Conservation (phyloP, 2,329 filamentous ascomycete species). For the Zymoseptoria pseudotritici region DNA sequence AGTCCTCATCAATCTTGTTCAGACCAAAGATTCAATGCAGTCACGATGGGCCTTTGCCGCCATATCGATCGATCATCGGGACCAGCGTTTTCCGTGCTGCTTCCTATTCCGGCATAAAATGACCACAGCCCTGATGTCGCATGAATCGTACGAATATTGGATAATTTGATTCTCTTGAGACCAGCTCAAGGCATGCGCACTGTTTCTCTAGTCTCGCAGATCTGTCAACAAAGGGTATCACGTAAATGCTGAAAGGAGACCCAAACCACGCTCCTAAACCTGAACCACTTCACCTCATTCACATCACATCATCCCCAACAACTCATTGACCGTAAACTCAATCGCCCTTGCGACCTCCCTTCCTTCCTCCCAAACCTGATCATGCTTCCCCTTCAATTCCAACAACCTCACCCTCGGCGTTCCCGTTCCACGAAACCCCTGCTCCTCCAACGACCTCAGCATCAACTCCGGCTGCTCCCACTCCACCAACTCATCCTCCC, state of each 20-base stretch:
- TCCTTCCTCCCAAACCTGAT: slow-evolving; percentile 57
- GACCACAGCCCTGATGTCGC: background rate
- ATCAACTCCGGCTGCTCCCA: slow-evolving; percentile 53
- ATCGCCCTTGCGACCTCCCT: slow-evolving; percentile 45
- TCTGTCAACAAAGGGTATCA: background rate
- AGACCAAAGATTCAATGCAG: no score
- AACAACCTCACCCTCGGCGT: slow-evolving; percentile 33
- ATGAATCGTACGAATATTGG: background rate
- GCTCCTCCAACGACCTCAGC: slow-evolving; percentile 41
- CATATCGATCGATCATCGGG: background rate
- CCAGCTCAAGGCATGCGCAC: background rate
- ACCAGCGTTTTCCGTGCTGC: background rate
- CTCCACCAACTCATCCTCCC: slow-evolving; percentile 44
- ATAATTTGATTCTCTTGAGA: background rate
- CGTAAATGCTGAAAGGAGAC: background rate
- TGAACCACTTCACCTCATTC: background rate
- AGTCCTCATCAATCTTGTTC: no score
- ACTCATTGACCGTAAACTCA: slow-evolving; percentile 18
- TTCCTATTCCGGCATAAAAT: background rate
- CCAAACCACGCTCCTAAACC: background rate
- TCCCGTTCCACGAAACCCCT: slow-evolving; percentile 32
- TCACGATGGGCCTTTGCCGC: no score
- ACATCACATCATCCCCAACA: slow-evolving; percentile 6
- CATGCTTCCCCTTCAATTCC: slow-evolving; percentile 52
- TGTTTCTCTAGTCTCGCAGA: background rate